Base-by-base conservation (phyloP, 2,329 filamentous ascomycete genomes). In the Penicillium palitans region DNA sequence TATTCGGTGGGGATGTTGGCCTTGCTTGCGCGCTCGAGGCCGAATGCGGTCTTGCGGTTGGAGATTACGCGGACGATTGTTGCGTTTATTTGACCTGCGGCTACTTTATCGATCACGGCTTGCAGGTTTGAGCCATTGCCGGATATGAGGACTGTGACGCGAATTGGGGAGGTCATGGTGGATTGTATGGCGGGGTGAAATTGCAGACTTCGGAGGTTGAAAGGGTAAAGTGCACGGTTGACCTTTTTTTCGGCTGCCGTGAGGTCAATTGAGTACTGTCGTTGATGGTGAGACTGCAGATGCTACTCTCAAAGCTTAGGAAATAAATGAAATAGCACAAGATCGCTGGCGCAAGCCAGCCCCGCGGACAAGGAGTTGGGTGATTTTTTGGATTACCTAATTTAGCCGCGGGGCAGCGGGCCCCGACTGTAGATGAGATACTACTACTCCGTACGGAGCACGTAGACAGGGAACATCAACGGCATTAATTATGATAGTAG, bases 81-180 rank as follows among this genome's bases (percentile, higher is more conserved):
- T 6, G 80, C 77, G 41, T 83, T 79, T 31, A 85, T 79, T 25
- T 75, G 67, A 33, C 75, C 72, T 29, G 79, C 72, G 54, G 78
- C 76, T 74, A 79, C 78, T 59, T 83, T 83, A 72, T 88, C 84
- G 68, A 89, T 87, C 52, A 96, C 81, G 57, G 90, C 90, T 79
- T 93, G 89, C 21, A 93, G 85, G 72, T 93, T 93, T 40, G 87
- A 87, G 66, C 90, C 90, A 64, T 83, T 87, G 74, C 90, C 88
- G 50, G 86, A 89, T 73, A 88, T 88, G 70, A 91, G 84, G 66
- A 90, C 85, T 52, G 87, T 82, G 66, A 90, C 81, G 57, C 83
- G 84, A 67, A 77, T 70, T 42, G 72, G 72, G 9, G 68, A 54
- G 29, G 67, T 37, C 73, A 75, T 75, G 50, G 39, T 62, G 45